A percentile compares a stretch with the other conserved stretches of the same genome.
These are phyloP conservation scores for Rostrohypoxylon terebratum DNA, from an alignment of 495 filamentous ascomycete species.

Conservation along the genomic window DNA sequence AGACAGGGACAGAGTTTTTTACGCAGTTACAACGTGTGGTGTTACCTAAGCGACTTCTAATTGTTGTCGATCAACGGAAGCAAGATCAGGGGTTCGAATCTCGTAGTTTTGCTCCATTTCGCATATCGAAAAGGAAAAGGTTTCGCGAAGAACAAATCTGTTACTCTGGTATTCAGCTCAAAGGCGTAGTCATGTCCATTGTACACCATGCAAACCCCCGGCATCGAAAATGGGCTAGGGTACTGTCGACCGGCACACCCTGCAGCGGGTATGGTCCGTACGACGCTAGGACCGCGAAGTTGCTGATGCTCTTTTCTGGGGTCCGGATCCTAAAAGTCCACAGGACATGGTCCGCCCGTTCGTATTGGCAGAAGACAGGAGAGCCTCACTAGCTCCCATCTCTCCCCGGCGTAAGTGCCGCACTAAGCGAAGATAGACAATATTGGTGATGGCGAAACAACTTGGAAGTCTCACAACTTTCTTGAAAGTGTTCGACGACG, in stretches of 20 bases:
- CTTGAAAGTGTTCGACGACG: not conserved
- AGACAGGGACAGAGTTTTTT: slow-evolving; percentile 13
- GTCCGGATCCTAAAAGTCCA: slow-evolving; percentile 10
- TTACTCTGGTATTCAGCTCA: slow-evolving; percentile 10
- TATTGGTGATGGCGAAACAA: not conserved
- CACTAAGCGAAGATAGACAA: not conserved
- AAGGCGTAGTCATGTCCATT: not conserved
- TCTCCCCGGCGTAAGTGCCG: not conserved
- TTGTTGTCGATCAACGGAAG: not conserved
- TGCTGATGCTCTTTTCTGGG: slow-evolving; percentile 7
- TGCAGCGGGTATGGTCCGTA: slow-evolving; percentile 14
- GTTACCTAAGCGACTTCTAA: slow-evolving; percentile 2
- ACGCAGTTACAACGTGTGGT: not conserved
- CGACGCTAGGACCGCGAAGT: slow-evolving; percentile 14
- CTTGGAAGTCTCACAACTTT: not conserved
- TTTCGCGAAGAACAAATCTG: slow-evolving; percentile 8
- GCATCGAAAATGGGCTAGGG: not conserved
- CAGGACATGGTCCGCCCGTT: not conserved
- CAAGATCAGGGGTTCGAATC: slow-evolving; percentile 10
- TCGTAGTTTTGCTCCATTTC: not conserved
- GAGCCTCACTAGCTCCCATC: slow-evolving; percentile 2
- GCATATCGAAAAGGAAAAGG: slow-evolving; percentile 2
- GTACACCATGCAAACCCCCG: slow-evolving; percentile 9
- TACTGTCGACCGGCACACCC: not conserved
- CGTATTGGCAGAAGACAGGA: slow-evolving; percentile 4